Evolutionary conservation across 805 yeast species (phyloP), one percentile per base, ranked within the genome.

Genomic region (Saturnispora silvae): DNA sequence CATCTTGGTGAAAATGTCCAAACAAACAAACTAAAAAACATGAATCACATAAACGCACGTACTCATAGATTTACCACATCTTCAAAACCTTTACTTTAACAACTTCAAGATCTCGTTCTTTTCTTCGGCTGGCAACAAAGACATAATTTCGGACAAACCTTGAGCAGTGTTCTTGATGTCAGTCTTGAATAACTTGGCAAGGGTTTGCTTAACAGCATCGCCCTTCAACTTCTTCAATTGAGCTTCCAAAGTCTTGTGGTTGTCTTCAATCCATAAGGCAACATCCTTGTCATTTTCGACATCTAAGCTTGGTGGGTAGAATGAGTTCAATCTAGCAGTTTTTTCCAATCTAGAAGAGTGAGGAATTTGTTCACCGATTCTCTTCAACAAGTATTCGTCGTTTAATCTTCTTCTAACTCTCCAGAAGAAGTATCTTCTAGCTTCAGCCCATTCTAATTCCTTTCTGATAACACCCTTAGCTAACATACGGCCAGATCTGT

Each of bases 371-470:
- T 73, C 77, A 37, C 75, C 73, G 48, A 87, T 72, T 55, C 81
- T 72, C 60, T 72, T 77, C 59, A 85, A 65, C 57, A 89, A 67
- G 61, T 85, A 84, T 60, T 84, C 94, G 64, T 92, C 98, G 57
- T 82, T 79, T 61, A 92, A 68, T 61, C 96, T 84, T 65, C 98
- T 81, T 67, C 96, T 83, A 44, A 85, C 74, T 63, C 99, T 79
- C 98, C 98, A 92, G 92, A 84, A 92, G 77, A 92, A 92, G 77
- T 72, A 83, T 54, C 97, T 77, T 70, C 99, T 84, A 22, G 96
- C 74, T 35, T 86, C 70, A 32, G 61, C 60, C 96, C 96, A 87
- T 52, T 81, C 77, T 37, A 92, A 64, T 51, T 85, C 92, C 57
- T 81, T 80, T 50, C 81, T 72, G 52, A 92, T 85, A 41, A 80